Evolutionary conservation across 139 green algal species (phyloP).

Genomic region (Chlorella vulgaris): DNA sequence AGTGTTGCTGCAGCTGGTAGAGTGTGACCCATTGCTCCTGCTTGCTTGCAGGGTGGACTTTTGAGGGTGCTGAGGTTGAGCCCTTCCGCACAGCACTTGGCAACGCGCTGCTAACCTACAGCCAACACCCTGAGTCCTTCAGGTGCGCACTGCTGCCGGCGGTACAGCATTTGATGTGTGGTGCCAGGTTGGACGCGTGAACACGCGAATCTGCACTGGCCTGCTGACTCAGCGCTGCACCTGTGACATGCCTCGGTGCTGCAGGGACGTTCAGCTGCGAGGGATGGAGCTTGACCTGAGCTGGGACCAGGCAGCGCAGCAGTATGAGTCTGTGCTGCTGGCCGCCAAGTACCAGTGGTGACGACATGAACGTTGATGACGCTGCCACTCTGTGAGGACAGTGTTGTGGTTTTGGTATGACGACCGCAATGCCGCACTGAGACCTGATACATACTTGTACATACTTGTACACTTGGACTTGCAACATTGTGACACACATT

Average conservation of each 20-base stretch:
- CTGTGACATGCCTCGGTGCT: background rate
- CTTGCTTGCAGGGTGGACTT: constrained; percentile 66
- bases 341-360: constrained; percentile 31
- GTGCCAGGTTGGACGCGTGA: background rate
- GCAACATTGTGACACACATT: too few relatives aligned
- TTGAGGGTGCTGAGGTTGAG: constrained; percentile 67
- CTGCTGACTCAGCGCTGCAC: background rate
- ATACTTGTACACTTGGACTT: too few relatives aligned
- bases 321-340: constrained; percentile 21
- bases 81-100: constrained; percentile 66
- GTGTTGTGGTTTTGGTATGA: too few relatives aligned
- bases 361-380: background rate
- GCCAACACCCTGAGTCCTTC: constrained; percentile 73
- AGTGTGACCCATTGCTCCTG: background rate
- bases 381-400: too few relatives aligned
- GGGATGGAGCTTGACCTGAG: constrained; percentile 83
- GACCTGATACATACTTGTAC: too few relatives aligned
- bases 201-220: background rate
- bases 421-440: too few relatives aligned
- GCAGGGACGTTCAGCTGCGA: constrained; percentile 51
- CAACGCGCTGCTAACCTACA: constrained; percentile 81
- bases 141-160: background rate
- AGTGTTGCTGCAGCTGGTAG: background rate
- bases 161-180: background rate
- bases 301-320: constrained; percentile 60